These are phyloP conservation scores for Quercus phellos DNA, from an alignment of 331 rosid species.

Conservation along the genomic window DNA sequence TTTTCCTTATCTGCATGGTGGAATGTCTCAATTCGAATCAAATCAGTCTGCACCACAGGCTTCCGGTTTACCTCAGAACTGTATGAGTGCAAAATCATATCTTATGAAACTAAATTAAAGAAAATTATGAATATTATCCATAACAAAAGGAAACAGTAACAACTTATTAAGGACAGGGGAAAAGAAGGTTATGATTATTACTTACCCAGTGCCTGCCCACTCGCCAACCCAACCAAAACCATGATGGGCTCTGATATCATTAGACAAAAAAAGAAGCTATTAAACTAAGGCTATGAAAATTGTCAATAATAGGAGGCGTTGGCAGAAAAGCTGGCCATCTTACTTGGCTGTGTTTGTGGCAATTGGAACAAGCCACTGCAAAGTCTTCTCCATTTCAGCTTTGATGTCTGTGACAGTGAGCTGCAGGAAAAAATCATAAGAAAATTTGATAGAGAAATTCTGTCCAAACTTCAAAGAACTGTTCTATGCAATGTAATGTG, in stretches of 20 bases:
- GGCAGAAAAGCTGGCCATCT: constrained; percentile 29
- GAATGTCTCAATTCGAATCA: constrained; percentile 66
- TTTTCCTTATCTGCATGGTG: constrained; percentile 74
- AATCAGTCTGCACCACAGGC: constrained; percentile 32
- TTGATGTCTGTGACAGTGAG: constrained; percentile 55
- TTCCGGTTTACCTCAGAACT: constrained; percentile 59
- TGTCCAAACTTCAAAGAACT: not conserved
- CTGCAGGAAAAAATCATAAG: constrained; percentile 25
- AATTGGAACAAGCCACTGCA: constrained; percentile 72
- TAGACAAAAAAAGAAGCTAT: constrained; percentile 14
- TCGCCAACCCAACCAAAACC: constrained; percentile 96
- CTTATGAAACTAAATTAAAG: not conserved
- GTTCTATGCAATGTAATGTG: not conserved
- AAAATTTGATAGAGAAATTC: not conserved
- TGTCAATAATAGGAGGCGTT: constrained; percentile 1
- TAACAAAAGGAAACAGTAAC: not conserved
- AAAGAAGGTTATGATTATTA: constrained; percentile 1
- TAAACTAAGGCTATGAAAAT: constrained; percentile 6
- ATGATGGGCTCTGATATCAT: constrained; percentile 65
- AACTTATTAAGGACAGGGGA: not conserved
- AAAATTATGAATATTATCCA: not conserved
- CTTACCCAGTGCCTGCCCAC: constrained; percentile 83
- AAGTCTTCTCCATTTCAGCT: constrained; percentile 76
- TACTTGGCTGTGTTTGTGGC: constrained; percentile 87
- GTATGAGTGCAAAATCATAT: constrained; percentile 20